Conservation (phyloP, 805 yeast species). For the Myxozyma mucilagina region DNA sequence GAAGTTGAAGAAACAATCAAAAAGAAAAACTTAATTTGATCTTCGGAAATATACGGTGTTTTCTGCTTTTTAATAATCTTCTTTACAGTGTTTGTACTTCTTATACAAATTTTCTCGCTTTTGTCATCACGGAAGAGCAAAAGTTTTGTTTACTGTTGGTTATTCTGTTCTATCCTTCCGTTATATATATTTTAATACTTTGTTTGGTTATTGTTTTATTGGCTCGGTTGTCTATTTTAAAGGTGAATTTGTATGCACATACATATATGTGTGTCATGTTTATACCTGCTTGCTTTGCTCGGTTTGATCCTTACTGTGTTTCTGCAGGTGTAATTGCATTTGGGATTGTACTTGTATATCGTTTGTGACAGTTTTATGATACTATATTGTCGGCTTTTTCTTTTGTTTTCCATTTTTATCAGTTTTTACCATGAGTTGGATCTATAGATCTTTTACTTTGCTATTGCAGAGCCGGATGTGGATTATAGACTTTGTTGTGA, state of each 20-base stretch:
- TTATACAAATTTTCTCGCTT: neutral
- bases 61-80: neutral
- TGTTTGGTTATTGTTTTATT: neutral
- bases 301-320: slow-evolving; percentile 2
- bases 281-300: neutral
- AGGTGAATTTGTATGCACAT: neutral
- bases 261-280: neutral
- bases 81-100: neutral
- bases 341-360: slow-evolving; percentile 25
- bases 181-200: neutral
- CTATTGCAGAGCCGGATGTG: neutral
- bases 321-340: slow-evolving; percentile 20
- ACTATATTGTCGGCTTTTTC: neutral
- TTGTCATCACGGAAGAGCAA: slow-evolving; percentile 20
- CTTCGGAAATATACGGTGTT: slow-evolving; percentile 2
- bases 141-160: slow-evolving; percentile 18
- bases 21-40: neutral
- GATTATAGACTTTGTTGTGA: too few species aligned
- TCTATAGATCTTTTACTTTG: neutral
- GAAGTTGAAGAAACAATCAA: neutral
- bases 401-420: neutral
- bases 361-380: neutral
- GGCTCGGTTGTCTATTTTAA: slow-evolving; percentile 5
- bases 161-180: neutral
- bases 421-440: neutral